phyloP scores from a whole-genome alignment of 202 grass and related monocot genomes.

The Alloteropsis angusta region DNA sequence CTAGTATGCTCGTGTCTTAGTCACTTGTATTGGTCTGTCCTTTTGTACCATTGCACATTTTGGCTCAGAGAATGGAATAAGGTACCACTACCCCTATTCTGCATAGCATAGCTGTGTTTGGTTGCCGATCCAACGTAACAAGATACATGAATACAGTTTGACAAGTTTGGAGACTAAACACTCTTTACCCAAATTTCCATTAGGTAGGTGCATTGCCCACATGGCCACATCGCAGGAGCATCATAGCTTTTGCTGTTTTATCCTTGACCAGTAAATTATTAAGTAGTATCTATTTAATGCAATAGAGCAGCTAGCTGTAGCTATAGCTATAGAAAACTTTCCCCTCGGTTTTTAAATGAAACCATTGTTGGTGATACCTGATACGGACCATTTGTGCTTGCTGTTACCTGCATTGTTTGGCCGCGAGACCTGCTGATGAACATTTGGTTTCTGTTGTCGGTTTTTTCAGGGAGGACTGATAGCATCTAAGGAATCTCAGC shows the following conservation, averaged over 20 bases:
- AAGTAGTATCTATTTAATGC: neutral
- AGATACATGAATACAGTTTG: neutral
- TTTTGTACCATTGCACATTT: neutral
- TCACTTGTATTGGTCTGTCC: neutral
- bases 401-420: neutral
- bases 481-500: neutral
- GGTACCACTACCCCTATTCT: neutral
- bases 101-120: neutral
- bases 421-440: neutral
- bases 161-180: neutral
- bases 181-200: neutral
- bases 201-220: neutral
- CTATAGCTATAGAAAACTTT: neutral
- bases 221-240: neutral
- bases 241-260: neutral
- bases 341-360: too few relatives aligned
- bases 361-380: neutral
- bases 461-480: slow-evolving; percentile 48
- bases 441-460: neutral
- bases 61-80: neutral
- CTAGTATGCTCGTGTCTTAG: neutral
- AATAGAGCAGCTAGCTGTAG: neutral
- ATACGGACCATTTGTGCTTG: neutral
- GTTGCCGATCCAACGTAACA: neutral
- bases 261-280: neutral